Conservation (phyloP, 805 yeast genomes). For the Candida anglica region DNA sequence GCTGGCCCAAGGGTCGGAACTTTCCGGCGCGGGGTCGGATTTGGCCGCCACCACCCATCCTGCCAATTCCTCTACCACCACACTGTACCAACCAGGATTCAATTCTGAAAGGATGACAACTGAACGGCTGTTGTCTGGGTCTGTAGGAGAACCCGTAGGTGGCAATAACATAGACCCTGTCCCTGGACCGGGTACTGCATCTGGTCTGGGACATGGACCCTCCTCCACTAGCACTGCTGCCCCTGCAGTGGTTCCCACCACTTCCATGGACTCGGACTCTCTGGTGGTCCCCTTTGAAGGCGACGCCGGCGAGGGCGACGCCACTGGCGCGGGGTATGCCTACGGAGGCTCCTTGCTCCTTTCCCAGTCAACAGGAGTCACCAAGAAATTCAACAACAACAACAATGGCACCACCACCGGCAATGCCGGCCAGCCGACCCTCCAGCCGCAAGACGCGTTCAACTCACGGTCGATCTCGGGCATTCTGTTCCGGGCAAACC, state of each 20-base stretch:
- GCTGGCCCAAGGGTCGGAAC: neutral
- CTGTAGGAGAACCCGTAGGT: no score
- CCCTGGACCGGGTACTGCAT: neutral
- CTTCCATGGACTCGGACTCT: no score
- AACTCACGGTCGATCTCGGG: slow-evolving; percentile 22
- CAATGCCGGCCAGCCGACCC: neutral
- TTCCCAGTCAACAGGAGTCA: slow-evolving; percentile 41
- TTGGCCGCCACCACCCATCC: neutral
- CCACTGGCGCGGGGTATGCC: no score
- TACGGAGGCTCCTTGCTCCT: slow-evolving; percentile 41
- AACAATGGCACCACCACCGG: slow-evolving; percentile 5
- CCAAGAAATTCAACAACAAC: slow-evolving; percentile 26
- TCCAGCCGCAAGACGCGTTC: neutral
- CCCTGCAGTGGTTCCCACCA: neutral
- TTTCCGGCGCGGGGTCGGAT: neutral
- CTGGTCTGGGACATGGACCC: neutral
- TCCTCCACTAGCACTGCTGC: neutral
- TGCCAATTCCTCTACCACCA: no score
- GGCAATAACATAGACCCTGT: neutral
- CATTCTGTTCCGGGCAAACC: slow-evolving; percentile 29
- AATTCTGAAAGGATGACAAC: no score
- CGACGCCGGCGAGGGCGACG: no score
- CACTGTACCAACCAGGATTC: no score
- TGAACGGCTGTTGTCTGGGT: no score
- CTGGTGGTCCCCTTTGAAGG: no score